phyloP scores from a whole-genome alignment of 768 basidiomycete species.

The Leccinum ochraceum region DNA sequence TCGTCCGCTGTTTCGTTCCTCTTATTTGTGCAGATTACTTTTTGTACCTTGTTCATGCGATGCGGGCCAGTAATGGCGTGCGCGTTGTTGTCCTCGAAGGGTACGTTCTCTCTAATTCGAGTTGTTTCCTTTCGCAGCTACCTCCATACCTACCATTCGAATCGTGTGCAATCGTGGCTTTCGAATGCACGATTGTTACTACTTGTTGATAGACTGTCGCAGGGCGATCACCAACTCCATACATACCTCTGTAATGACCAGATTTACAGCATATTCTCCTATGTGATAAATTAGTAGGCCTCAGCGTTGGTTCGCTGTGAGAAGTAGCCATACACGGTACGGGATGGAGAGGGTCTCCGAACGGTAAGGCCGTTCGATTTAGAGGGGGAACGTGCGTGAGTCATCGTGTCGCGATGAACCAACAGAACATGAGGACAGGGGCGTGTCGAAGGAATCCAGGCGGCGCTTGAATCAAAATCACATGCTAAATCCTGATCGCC shows the following conservation, averaged over 20 bases:
- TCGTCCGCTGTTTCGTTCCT: conserved; percentile 9
- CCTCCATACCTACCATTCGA: background rate
- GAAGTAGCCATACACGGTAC: background rate
- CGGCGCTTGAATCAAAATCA: background rate
- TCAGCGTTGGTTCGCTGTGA: background rate
- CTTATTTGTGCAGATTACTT: background rate
- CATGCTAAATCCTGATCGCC: background rate
- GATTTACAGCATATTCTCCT: background rate
- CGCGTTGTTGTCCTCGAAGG: background rate
- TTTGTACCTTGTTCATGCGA: background rate
- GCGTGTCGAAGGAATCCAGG: background rate
- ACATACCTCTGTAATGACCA: background rate
- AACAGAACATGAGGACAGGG: background rate
- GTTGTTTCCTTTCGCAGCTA: background rate
- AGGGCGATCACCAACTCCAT: background rate
- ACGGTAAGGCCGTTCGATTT: background rate
- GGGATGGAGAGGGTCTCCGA: background rate
- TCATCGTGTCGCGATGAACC: too few relatives aligned
- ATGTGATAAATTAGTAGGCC: background rate
- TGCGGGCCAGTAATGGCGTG: conserved; percentile 1
- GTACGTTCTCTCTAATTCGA: background rate
- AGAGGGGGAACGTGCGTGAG: background rate
- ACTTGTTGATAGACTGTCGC: background rate
- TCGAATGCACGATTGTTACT: background rate
- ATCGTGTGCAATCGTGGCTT: background rate